Conservation (phyloP, 345 rosid genomes). For the Streptanthus diversifolius region DNA sequence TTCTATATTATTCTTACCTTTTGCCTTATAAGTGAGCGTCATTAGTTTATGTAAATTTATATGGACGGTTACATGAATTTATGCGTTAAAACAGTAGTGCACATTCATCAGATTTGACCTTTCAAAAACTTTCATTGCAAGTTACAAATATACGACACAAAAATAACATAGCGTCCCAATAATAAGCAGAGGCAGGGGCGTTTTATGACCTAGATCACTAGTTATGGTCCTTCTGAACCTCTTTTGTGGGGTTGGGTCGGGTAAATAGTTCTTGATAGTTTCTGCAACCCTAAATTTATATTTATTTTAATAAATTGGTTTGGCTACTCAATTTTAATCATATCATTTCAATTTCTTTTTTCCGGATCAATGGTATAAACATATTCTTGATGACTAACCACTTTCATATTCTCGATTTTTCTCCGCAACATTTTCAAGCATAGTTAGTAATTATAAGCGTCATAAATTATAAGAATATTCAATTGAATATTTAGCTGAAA, state of each 20-base stretch:
- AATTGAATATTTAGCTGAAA: too few species aligned
- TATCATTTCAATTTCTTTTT: too few species aligned
- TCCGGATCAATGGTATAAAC: neutral
- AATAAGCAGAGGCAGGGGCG: neutral
- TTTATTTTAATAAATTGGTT: neutral
- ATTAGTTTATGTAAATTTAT: neutral
- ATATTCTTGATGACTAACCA: neutral
- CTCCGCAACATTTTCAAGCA: too few species aligned
- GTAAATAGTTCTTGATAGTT: neutral
- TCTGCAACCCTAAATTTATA: neutral
- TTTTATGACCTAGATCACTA: neutral
- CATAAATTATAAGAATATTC: too few species aligned
- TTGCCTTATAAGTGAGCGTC: neutral
- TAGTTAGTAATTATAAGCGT: too few species aligned
- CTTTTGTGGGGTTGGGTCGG: too few species aligned
- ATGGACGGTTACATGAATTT: constrained; percentile 6
- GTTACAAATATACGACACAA: neutral
- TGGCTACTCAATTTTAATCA: neutral
- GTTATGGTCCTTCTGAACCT: too few species aligned
- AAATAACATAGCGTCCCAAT: neutral
- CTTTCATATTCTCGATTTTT: too few species aligned
- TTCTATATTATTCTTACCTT: neutral
- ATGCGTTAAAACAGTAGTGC: neutral
- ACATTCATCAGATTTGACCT: constrained; percentile 16
- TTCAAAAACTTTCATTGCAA: neutral